Base-by-base conservation (phyloP, 2,329 filamentous ascomycete species). In the Clonostachys solani region DNA sequence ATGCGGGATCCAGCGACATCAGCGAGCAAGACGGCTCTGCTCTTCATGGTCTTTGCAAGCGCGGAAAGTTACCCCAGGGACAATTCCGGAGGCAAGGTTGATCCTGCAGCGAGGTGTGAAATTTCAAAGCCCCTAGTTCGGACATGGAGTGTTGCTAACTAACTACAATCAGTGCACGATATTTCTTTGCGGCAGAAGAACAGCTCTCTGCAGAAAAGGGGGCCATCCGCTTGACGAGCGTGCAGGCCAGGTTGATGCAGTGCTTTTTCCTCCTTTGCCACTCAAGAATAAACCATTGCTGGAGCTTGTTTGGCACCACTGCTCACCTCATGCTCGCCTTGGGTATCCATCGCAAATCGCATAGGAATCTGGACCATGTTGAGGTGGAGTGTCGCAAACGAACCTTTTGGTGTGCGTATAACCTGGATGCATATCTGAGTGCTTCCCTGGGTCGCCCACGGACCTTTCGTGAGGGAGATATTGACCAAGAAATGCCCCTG, bases 401-500 rank as follows among this genome's bases (percentile, higher is more conserved):
- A 2, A 69, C 80, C 0, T 85, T 86, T 45, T 86, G 83, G 83
- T 80, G 77, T 33, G 77, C 78, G 0, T 86, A 86, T 55, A 78
- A 74, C 15, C 62, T 86, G 5, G 81, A 86, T 56, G 81, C 78
- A 44, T 86, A 86, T 50, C 68, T 87, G 15, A 81, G 81, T 46
- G 77, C 80, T 17, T 77, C 81, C 44, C 71, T 85, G 9, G 83
- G 83, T 2, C 68, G 82, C 16, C 83, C 83, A 2, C 63, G 77
- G 12, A 72, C 81, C 3, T 79, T 85, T 43, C 82, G 81, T 48
- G 80, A 85, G 42, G 80, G 84, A 42, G 81, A 84, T 47, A 82
- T 85, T 43, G 81, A 85, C 49, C 79, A 84, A 51, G 75, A 80
- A n/a, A 62, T 82, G 15, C 82, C 82, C 0, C 65, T 69, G 10